phyloP scores from a whole-genome alignment of 441 rosid genomes.

The Corymbia citriodora region DNA sequence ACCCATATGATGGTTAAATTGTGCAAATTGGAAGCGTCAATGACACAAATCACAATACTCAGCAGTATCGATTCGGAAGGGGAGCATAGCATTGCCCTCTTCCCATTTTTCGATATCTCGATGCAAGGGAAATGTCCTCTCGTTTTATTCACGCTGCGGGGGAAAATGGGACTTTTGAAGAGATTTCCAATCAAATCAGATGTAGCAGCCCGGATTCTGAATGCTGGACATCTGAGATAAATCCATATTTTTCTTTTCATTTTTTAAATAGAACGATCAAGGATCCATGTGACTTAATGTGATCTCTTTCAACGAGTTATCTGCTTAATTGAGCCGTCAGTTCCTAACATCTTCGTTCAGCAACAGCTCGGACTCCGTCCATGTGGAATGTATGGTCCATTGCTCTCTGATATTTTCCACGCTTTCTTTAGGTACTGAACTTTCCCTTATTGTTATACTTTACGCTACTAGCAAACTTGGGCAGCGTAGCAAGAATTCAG shows the following conservation, averaged over 20 bases:
- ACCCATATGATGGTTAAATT: not conserved
- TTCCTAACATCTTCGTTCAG: not conserved
- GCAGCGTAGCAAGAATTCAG: not conserved
- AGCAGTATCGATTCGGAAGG: not conserved
- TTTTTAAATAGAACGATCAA: not conserved
- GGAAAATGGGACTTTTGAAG: not conserved
- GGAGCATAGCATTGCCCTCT: not conserved
- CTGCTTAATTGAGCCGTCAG: not conserved
- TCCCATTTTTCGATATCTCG: not conserved
- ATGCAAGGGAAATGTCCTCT: not conserved
- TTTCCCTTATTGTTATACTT: not conserved
- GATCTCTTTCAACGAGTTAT: not conserved
- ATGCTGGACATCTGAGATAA: not conserved
- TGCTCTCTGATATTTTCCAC: not conserved
- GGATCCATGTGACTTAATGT: not conserved
- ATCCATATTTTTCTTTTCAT: not conserved
- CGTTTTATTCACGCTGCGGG: not conserved
- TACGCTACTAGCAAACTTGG: not conserved
- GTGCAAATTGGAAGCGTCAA: not conserved
- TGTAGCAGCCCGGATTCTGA: not conserved
- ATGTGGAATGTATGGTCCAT: not conserved
- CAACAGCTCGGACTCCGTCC: not conserved
- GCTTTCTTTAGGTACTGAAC: not conserved
- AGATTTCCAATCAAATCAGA: not conserved
- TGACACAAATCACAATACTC: not conserved